Evolutionary conservation across 441 rosid genomes (phyloP), one percentile per base, ranked within the genome.

Genomic region (Cnidoscolus chayamansa): DNA sequence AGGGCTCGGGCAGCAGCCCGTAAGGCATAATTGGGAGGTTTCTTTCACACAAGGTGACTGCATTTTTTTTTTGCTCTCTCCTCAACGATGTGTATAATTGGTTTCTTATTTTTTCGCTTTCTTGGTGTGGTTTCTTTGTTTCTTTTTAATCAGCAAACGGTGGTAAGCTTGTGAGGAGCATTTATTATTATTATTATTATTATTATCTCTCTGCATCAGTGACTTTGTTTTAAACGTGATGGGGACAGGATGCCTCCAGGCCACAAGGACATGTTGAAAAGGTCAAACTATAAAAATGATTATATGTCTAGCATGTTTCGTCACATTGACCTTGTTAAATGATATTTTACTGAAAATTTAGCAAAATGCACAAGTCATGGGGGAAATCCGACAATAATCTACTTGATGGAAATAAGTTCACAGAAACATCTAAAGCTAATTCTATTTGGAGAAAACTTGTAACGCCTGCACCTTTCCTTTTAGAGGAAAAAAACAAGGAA

Each of bases 1-100:
- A n/a, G 82, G 82, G 17, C 83, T 67, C 3, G 87, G 86, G 74
- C 91, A 94, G 82, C 94, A 92, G 58, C 91, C 90, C 54, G 74
- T 81, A 35, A 82, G 80, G 81, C 89, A 91, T 45, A 69, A 77
- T 65, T 72, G 81, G 70, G 87, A 77, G 65, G 68, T 76, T 72
- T 86, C 94, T 65, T 77, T 74, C 62, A 70, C 74, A 72, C 74
- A 65, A 70, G 84, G 82, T 35, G 80, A 73, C 72, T 85, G 88
- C 93, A 84, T 86, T 67, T 80, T 74, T 67, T 59, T 9, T 9
- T n/a, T 20, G 64, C 7, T 37, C 19, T 7, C 9, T 71, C 57
- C 67, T 51, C 55, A 48, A 9, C 63, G 61, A 57, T 6, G 20
- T 11, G 43, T 60, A 63, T 69, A 43, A 65, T 74, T 66, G 71